A percentile compares a stretch with the other conserved stretches of the same genome.
phyloP scores from a whole-genome alignment of 352 stramenopile genomes.

The Thalassiosira livingstoniorum region DNA sequence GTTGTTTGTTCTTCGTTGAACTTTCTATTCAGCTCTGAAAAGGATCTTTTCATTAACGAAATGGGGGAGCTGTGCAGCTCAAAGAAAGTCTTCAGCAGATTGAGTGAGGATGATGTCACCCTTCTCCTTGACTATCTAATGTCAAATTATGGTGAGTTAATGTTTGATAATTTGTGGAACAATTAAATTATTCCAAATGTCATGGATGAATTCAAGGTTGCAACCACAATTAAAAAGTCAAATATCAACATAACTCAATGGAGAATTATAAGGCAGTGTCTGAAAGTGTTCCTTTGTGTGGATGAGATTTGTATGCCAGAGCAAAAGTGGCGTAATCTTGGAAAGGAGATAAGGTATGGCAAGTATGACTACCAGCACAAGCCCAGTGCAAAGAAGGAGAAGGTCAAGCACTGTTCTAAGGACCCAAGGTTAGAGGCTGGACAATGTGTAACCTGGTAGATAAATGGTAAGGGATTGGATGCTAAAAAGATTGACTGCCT shows the following conservation, averaged over 20 bases:
- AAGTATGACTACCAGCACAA: not conserved
- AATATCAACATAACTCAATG: slow-evolving; percentile 8
- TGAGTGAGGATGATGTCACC: too few species aligned
- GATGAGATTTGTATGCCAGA: not conserved
- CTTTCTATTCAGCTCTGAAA: too few species aligned
- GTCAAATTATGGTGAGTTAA: too few species aligned
- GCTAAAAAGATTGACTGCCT: slow-evolving; percentile 25
- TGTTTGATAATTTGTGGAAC: too few species aligned
- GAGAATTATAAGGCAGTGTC: not conserved
- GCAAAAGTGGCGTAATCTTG: not conserved
- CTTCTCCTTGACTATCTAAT: too few species aligned
- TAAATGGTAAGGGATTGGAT: slow-evolving; percentile 4
- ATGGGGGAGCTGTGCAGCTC: too few species aligned
- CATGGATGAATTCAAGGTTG: slow-evolving; percentile 20
- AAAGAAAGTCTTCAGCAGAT: too few species aligned
- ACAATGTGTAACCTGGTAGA: not conserved
- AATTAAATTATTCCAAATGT: not conserved
- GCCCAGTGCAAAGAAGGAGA: too few species aligned
- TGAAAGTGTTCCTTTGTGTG: slow-evolving; percentile 3
- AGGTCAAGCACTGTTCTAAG: slow-evolving; percentile 13
- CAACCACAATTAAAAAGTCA: slow-evolving; percentile 2
- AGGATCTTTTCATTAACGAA: too few species aligned
- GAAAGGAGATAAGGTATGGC: not conserved
- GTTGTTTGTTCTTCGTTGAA: too few species aligned
- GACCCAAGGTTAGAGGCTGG: not conserved